These are phyloP conservation scores for Aureobasidium sp. DNA, from an alignment of 2,329 filamentous ascomycete genomes.

Conservation along the genomic window DNA sequence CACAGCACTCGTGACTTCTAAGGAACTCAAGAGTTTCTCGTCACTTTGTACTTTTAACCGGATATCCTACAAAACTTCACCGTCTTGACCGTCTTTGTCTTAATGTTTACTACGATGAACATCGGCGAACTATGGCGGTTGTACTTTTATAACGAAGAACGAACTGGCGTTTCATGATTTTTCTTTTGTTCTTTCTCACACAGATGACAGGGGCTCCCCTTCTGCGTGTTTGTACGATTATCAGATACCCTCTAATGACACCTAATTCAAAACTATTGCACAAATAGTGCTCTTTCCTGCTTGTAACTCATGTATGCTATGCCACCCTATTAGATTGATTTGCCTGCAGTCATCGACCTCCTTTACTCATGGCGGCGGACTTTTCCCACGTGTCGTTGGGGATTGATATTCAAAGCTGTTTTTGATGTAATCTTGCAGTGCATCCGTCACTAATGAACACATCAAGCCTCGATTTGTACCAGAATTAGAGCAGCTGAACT, in stretches of 20 bases:
- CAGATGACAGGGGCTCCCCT: not conserved
- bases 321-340: too few species aligned
- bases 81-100: not conserved
- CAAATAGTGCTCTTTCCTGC: not conserved
- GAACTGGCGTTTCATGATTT: not conserved
- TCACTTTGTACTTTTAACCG: not conserved
- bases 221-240: not conserved
- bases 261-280: not conserved
- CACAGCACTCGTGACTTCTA: constrained; percentile 4
- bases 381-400: too few species aligned
- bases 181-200: not conserved
- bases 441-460: too few species aligned
- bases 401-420: too few species aligned
- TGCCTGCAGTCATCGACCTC: too few species aligned
- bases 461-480: too few species aligned
- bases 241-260: constrained; percentile 2
- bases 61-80: not conserved
- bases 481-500: too few species aligned
- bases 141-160: constrained; percentile 1
- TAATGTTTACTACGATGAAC: not conserved
- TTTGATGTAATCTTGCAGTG: too few species aligned
- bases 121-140: not conserved
- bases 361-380: too few species aligned
- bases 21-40: not conserved
- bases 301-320: not conserved